A percentile compares a stretch with the other conserved stretches of the same genome.
Evolutionary conservation across 345 rosid genomes (phyloP).

Genomic region (Boechera divaricarpa): DNA sequence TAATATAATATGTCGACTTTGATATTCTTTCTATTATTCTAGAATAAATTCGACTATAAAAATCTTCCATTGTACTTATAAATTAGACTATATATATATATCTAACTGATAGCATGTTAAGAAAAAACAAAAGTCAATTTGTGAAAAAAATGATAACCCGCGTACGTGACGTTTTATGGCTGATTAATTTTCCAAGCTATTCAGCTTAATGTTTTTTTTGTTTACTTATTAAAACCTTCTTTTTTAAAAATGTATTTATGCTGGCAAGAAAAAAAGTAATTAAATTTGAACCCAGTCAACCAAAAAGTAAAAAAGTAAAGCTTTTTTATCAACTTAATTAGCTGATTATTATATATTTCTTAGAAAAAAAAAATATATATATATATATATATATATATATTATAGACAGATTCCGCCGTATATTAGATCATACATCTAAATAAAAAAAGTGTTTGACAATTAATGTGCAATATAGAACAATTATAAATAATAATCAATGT

Average conservation of each 20-base stretch:
- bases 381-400: no score
- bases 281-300: background rate
- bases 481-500: background rate
- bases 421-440: background rate
- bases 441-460: background rate
- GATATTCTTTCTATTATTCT: conserved; percentile 37
- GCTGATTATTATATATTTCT: no score
- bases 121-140: background rate
- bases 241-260: no score
- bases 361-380: no score
- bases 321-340: no score
- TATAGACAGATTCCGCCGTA: no score
- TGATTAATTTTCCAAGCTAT: background rate
- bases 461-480: background rate
- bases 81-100: background rate
- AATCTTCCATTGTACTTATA: background rate
- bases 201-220: background rate
- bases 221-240: no score
- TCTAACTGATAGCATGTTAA: background rate
- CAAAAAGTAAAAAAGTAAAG: no score
- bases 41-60: background rate
- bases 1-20: conserved; percentile 36
- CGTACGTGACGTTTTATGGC: background rate
- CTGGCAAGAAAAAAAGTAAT: no score
- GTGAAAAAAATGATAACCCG: background rate